phyloP scores from a whole-genome alignment of 768 basidiomycete genomes.

The Lyophyllum shimeji region DNA sequence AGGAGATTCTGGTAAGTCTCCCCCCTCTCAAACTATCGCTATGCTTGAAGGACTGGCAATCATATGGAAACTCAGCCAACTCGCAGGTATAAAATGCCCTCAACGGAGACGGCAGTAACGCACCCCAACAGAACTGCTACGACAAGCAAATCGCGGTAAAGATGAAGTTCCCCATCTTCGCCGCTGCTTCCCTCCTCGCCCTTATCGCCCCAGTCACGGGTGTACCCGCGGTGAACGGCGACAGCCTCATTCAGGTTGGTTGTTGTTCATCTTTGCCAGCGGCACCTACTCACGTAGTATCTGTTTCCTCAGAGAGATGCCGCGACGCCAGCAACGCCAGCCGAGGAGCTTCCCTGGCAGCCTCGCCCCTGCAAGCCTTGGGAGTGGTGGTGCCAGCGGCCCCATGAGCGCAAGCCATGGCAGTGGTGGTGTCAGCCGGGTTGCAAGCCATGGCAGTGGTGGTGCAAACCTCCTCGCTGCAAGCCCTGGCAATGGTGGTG shows the following conservation, averaged over 20 bases:
- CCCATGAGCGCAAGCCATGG: background rate
- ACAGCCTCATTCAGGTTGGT: background rate
- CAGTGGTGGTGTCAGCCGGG: background rate
- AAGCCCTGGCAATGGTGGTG: background rate
- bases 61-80: background rate
- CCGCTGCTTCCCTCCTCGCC: background rate
- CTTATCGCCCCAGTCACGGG: background rate
- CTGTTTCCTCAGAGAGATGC: background rate
- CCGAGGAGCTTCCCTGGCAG: no score
- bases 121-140: background rate
- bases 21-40: no score
- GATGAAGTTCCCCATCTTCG: background rate
- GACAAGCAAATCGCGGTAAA: background rate
- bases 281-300: background rate
- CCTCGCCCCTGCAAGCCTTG: background rate
- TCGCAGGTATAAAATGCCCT: background rate
- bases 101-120: no score
- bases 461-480: background rate
- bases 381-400: background rate
- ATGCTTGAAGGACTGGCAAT: background rate
- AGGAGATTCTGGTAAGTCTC: no score
- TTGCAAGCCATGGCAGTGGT: background rate
- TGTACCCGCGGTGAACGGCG: background rate
- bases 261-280: background rate
- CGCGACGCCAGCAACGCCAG: background rate